A percentile compares a stretch with the other conserved stretches of the same genome.
phyloP scores from a whole-genome alignment of 768 basidiomycete species.

The Suillus sp. region DNA sequence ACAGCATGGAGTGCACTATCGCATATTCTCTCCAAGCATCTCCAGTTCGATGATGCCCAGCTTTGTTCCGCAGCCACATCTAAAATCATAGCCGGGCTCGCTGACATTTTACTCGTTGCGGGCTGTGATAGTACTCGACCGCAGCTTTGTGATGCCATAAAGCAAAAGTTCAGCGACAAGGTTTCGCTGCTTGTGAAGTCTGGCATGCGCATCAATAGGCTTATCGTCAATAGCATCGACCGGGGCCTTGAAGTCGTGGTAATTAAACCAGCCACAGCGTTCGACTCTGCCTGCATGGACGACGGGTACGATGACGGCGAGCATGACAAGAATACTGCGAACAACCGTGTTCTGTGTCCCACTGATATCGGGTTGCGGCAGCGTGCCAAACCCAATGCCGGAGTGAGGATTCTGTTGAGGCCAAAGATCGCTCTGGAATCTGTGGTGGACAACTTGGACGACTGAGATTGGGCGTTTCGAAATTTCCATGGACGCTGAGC shows the following conservation, averaged over 20 bases:
- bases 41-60: conserved; percentile 24
- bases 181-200: conserved; percentile 45
- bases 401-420: conserved; percentile 36
- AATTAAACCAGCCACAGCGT: conserved; percentile 25
- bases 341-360: conserved; percentile 35
- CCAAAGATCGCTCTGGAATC: conserved; percentile 43
- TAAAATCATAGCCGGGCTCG: conserved; percentile 28
- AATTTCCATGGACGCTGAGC: background rate
- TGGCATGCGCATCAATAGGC: conserved; percentile 50
- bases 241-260: conserved; percentile 35
- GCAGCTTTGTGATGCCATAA: conserved; percentile 41
- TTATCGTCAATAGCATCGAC: conserved; percentile 33
- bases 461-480: conserved; percentile 18
- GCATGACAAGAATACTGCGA: conserved; percentile 10
- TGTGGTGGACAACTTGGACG: conserved; percentile 36
- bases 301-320: conserved; percentile 35
- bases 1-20: conserved; percentile 49
- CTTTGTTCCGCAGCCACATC: conserved; percentile 26
- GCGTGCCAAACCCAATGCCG: conserved; percentile 27
- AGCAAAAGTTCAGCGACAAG: conserved; percentile 44
- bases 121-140: conserved; percentile 27
- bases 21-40: conserved; percentile 29
- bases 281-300: conserved; percentile 32
- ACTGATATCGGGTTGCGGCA: conserved; percentile 41
- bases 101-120: conserved; percentile 31